Evolutionary conservation across 78 protist genomes (phyloP).

Genomic region (Creolimax fragrantissima): DNA sequence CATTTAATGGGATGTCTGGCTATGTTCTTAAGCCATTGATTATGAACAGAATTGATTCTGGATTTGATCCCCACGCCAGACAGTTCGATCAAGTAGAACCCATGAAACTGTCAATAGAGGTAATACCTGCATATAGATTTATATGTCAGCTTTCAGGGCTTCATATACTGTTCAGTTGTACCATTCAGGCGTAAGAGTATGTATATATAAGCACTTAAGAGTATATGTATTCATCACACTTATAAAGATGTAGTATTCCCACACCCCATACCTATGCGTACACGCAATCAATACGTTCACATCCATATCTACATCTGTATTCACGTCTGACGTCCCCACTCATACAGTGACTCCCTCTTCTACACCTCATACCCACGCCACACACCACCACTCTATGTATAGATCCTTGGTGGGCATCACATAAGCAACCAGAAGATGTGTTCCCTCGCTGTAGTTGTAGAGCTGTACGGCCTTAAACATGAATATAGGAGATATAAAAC

Average conservation of each 20-base stretch:
- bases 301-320: too few relatives aligned
- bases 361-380: neutral
- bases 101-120: neutral
- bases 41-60: neutral
- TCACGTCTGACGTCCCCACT: neutral
- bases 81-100: neutral
- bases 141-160: too few relatives aligned
- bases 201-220: too few relatives aligned
- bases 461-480: neutral
- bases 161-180: too few relatives aligned
- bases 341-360: neutral
- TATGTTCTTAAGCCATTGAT: conserved; percentile 25
- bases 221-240: neutral
- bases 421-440: neutral
- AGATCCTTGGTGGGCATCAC: neutral
- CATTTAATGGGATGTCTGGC: conserved; percentile 24
- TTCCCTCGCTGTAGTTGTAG: neutral
- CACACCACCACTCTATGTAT: neutral
- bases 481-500: neutral
- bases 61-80: neutral
- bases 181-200: too few relatives aligned
- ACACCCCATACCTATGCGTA: neutral
- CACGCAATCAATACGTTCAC: too few relatives aligned
- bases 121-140: too few relatives aligned
- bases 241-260: neutral